These are phyloP conservation scores for Acidiella bohemica DNA, from an alignment of 495 filamentous ascomycete species.

Conservation along the genomic window DNA sequence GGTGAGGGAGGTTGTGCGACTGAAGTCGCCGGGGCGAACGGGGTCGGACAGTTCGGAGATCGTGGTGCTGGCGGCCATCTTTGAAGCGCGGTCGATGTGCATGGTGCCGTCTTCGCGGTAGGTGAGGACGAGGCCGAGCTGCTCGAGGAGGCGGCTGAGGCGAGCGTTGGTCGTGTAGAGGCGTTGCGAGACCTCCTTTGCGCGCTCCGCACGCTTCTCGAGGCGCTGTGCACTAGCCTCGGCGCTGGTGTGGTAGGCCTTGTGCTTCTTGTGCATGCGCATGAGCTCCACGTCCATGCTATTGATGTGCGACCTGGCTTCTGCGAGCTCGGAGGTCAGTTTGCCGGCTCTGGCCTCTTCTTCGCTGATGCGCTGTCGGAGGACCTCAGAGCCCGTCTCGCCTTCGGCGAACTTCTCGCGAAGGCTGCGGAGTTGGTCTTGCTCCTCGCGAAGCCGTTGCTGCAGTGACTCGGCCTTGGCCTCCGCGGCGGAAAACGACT, in stretches of 20 bases:
- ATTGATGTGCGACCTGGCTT: conserved; percentile 49
- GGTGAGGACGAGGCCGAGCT: conserved; percentile 66
- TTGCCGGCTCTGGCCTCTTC: conserved; percentile 50
- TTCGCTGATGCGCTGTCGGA: conserved; percentile 56
- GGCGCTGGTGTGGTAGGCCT: conserved; percentile 40
- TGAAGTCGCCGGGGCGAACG: conserved; percentile 38
- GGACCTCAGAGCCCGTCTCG: conserved; percentile 62
- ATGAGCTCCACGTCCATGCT: conserved; percentile 51
- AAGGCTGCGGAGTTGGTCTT: conserved; percentile 48
- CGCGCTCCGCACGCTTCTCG: conserved; percentile 49
- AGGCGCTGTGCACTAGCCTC: conserved; percentile 34
- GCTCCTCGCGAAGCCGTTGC: conserved; percentile 52
- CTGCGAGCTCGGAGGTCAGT: conserved; percentile 50
- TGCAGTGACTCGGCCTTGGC: conserved; percentile 44
- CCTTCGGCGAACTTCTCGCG: conserved; percentile 59
- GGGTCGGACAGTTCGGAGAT: conserved; percentile 43
- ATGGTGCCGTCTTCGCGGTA: conserved; percentile 55
- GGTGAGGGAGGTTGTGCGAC: conserved; percentile 25
- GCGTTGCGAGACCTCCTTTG: conserved; percentile 69
- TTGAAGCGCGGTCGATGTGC: conserved; percentile 61
- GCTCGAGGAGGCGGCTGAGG: conserved; percentile 63
- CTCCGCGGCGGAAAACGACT: conserved; percentile 40
- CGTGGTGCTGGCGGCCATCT: conserved; percentile 41
- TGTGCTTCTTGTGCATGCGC: conserved; percentile 39
- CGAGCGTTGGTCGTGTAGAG: conserved; percentile 67